Evolutionary conservation across 2,329 filamentous ascomycete species (phyloP).

Genomic region (Hirsutella minnesotensis): DNA sequence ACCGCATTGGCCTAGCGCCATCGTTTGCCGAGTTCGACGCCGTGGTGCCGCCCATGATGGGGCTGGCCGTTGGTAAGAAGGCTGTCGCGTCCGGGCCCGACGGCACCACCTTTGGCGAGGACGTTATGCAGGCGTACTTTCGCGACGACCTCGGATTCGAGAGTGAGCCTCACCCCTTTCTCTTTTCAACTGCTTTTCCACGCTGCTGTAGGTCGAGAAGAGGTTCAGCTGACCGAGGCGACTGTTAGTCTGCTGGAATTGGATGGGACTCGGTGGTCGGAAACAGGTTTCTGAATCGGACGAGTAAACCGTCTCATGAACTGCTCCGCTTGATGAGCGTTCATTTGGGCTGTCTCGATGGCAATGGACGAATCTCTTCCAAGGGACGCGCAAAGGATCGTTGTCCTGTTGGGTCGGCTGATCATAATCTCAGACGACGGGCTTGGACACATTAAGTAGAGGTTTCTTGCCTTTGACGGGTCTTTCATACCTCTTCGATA

Average conservation of each 20-base stretch:
- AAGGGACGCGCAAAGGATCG: too few relatives aligned
- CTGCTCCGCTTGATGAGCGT: too few relatives aligned
- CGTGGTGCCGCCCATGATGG: constrained; percentile 54
- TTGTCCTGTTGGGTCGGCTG: too few relatives aligned
- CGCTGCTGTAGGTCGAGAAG: neutral
- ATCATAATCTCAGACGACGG: too few relatives aligned
- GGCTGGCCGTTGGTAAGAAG: constrained; percentile 57
- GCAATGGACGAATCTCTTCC: too few relatives aligned
- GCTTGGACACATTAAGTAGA: too few relatives aligned
- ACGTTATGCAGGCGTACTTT: constrained; percentile 53
- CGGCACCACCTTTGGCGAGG: constrained; percentile 48
- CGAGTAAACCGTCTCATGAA: too few relatives aligned
- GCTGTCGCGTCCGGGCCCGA: constrained; percentile 51
- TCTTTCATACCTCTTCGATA: too few relatives aligned
- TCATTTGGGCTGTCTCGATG: too few relatives aligned
- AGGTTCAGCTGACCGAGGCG: constrained; percentile 11
- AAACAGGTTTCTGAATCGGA: constrained; percentile 13
- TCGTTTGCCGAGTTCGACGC: constrained; percentile 33
- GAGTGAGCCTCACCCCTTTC: constrained; percentile 35
- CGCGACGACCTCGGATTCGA: constrained; percentile 54
- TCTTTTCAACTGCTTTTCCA: neutral
- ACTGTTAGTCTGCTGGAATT: constrained; percentile 40
- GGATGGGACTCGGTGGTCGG: constrained; percentile 32
- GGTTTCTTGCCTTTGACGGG: too few relatives aligned
- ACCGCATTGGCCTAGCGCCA: constrained; percentile 26